These are phyloP conservation scores for Nakaseomyces glabratus DNA, from an alignment of 1,139 yeast species.

Conservation along the genomic window DNA sequence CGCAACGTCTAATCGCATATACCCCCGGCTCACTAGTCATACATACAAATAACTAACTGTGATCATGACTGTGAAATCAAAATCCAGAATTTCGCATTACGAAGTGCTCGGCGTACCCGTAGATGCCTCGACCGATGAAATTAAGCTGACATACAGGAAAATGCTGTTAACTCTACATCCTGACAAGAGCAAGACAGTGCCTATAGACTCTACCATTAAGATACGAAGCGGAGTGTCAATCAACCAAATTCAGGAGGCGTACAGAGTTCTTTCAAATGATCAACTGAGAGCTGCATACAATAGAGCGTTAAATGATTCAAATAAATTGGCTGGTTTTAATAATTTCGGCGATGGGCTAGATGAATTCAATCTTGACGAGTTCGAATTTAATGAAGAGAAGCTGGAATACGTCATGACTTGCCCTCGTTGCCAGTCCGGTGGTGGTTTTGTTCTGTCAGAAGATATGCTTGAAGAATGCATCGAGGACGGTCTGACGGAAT, in stretches of 20 bases:
- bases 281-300: conserved; percentile 42
- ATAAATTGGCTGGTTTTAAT: conserved; percentile 42
- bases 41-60: no score
- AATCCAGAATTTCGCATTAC: conserved; percentile 32
- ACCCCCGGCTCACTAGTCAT: no score
- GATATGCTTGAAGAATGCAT: conserved; percentile 47
- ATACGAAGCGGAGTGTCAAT: conserved; percentile 23
- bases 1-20: no score
- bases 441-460: conserved; percentile 54
- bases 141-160: conserved; percentile 53
- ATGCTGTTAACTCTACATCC: conserved; percentile 64
- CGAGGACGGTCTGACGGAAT: conserved; percentile 46
- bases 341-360: conserved; percentile 62
- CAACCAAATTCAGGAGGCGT: conserved; percentile 51
- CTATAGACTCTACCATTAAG: conserved; percentile 8
- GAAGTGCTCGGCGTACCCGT: conserved; percentile 43
- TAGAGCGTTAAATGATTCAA: conserved; percentile 33
- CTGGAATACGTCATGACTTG: conserved; percentile 41
- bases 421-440: conserved; percentile 56
- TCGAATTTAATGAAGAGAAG: conserved; percentile 31
- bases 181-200: conserved; percentile 42
- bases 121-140: conserved; percentile 35
- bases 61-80: no score
- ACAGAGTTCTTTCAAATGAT: conserved; percentile 40
- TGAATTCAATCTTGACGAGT: conserved; percentile 53